Evolutionary conservation across 164 flowering plant genomes (phyloP).

Genomic region (Stephania cephalantha): DNA sequence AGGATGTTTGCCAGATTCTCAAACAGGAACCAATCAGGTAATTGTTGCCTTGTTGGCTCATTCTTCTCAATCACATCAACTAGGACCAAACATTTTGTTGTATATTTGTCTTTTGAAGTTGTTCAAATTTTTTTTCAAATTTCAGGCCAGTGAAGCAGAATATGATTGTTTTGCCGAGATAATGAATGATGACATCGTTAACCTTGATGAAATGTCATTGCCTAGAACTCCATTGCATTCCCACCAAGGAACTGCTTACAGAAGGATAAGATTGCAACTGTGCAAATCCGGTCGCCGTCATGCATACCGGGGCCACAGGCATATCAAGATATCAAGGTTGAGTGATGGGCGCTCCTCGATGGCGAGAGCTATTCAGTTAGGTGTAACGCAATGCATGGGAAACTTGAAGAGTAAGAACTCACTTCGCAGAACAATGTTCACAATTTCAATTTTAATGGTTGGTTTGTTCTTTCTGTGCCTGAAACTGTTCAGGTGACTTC

Average conservation of each 20-base stretch:
- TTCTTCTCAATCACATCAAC: neutral
- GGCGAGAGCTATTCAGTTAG: slow-evolving; percentile 1
- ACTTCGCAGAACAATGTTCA: slow-evolving; percentile 6
- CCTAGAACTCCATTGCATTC: slow-evolving; percentile 12
- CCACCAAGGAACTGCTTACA: slow-evolving; percentile 40
- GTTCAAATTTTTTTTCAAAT: neutral
- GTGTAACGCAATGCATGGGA: neutral
- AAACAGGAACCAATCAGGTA: slow-evolving; percentile 26
- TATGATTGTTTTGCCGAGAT: slow-evolving; percentile 58
- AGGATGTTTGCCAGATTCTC: slow-evolving; percentile 13
- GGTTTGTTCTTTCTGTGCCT: slow-evolving; percentile 22
- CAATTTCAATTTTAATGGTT: slow-evolving; percentile 13
- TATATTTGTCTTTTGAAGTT: neutral
- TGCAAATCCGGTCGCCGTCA: neutral
- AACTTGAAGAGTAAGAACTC: neutral
- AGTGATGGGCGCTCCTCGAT: neutral
- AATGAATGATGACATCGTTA: slow-evolving; percentile 58
- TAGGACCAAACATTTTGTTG: neutral
- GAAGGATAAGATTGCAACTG: slow-evolving; percentile 36
- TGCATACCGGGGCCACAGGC: neutral
- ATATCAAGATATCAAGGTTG: neutral
- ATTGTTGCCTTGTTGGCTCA: slow-evolving; percentile 17
- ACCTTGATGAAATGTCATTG: slow-evolving; percentile 42
- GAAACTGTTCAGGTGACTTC: neutral
- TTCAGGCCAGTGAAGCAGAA: slow-evolving; percentile 31